A percentile compares a stretch with the other conserved stretches of the same genome.
Conservation (phyloP, 305 asterid genomes). For the Fraxinus baroniana region DNA sequence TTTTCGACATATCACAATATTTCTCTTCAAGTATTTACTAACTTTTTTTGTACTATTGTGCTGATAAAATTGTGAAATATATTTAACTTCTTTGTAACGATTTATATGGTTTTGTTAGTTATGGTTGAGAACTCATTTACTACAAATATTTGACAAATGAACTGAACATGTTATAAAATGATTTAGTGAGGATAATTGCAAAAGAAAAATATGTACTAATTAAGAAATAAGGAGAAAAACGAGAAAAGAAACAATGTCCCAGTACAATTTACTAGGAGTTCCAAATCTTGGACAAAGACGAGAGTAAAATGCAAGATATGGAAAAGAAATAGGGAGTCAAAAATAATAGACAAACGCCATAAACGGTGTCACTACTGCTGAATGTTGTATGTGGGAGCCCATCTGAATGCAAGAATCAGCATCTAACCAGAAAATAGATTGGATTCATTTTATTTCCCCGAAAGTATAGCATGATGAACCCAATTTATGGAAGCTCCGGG, state of each 20-base stretch:
- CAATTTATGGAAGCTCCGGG: background rate
- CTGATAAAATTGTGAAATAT: background rate
- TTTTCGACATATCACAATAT: background rate
- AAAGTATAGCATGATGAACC: background rate
- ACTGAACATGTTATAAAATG: background rate
- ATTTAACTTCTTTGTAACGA: background rate
- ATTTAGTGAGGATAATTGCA: background rate
- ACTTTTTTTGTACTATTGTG: background rate
- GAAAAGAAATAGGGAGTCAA: background rate
- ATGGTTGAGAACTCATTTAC: background rate
- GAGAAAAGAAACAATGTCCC: background rate
- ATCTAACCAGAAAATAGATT: background rate
- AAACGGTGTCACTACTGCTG: background rate
- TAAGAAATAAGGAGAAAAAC: background rate
- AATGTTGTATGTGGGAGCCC: background rate
- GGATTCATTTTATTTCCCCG: background rate
- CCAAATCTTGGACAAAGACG: background rate
- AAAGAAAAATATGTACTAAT: background rate
- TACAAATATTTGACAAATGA: background rate
- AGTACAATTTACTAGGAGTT: background rate
- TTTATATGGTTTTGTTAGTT: background rate
- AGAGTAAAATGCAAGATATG: background rate
- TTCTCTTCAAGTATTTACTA: background rate
- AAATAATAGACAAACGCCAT: background rate
- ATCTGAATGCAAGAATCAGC: background rate